Evolutionary conservation across 164 flowering plant genomes (phyloP).

Genomic region (Aristolochia californica): DNA sequence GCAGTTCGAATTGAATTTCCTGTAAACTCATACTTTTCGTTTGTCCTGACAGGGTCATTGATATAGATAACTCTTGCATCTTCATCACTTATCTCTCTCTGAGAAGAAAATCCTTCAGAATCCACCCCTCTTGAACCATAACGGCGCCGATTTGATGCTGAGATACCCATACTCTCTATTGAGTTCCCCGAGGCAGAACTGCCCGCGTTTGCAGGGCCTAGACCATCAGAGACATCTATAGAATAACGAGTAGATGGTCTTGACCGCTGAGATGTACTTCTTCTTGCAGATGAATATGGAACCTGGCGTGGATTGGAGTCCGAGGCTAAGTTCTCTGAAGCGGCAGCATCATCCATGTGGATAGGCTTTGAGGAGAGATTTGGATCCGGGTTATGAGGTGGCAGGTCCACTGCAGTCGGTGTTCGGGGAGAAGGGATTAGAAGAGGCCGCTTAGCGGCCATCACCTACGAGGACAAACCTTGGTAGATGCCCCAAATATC

Average conservation of each 20-base stretch:
- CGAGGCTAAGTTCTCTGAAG: neutral
- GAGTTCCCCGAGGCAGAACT: constrained; percentile 8
- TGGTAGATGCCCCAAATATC: constrained; percentile 3
- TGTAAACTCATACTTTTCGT: constrained; percentile 61
- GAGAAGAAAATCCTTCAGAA: constrained; percentile 53
- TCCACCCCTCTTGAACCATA: constrained; percentile 52
- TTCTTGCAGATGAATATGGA: constrained; percentile 30
- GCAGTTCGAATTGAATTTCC: constrained; percentile 65
- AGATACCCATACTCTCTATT: constrained; percentile 14
- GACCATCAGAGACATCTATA: constrained; percentile 1
- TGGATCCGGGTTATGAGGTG: constrained; percentile 1
- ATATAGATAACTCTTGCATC: constrained; percentile 65
- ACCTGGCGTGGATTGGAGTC: constrained; percentile 5
- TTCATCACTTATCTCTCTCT: constrained; percentile 74
- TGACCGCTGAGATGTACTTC: constrained; percentile 34
- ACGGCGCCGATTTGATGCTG: constrained; percentile 32
- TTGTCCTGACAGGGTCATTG: constrained; percentile 56
- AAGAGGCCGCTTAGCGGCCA: constrained; percentile 38
- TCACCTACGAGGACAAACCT: constrained; percentile 25
- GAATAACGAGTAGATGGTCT: constrained; percentile 18
- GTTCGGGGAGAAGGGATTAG: constrained; percentile 33
- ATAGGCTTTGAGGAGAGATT: neutral
- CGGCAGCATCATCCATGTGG: constrained; percentile 6
- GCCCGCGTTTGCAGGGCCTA: constrained; percentile 1
- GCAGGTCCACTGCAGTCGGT: constrained; percentile 10